Evolutionary conservation across 345 rosid species (phyloP).

Genomic region (Syzygium aqueum): DNA sequence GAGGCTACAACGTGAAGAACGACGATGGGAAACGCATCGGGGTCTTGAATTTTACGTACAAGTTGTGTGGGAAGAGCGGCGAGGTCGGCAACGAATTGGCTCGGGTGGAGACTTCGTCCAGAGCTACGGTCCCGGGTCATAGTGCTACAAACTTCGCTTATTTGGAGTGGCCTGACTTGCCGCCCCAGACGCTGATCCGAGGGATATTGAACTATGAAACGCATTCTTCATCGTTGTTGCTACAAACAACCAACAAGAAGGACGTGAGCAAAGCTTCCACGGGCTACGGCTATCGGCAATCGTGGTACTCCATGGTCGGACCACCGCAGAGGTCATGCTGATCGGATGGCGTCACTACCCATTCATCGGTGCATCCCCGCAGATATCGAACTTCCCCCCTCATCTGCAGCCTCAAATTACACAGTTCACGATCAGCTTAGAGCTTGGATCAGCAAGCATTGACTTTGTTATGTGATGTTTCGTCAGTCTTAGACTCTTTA

Average conservation of each 20-base stretch:
- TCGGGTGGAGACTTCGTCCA: not conserved
- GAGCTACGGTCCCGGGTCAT: not conserved
- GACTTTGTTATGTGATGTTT: not conserved
- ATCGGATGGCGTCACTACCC: not conserved
- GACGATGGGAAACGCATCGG: constrained; percentile 33
- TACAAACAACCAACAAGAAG: not conserved
- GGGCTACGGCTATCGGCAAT: not conserved
- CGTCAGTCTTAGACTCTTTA: not conserved
- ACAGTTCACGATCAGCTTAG: not conserved
- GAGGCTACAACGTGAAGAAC: constrained; percentile 19
- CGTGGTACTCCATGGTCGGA: not conserved
- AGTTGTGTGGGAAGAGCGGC: constrained; percentile 4
- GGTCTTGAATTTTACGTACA: constrained; percentile 24
- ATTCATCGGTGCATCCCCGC: not conserved
- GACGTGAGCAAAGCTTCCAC: not conserved
- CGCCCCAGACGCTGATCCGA: not conserved
- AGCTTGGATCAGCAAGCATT: not conserved
- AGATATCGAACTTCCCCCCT: not conserved
- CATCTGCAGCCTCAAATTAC: not conserved
- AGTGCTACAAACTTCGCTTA: not conserved
- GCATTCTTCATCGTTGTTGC: not conserved
- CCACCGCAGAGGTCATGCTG: not conserved
- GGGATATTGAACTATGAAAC: not conserved
- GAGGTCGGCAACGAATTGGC: not conserved
- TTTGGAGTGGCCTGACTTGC: not conserved